phyloP scores from a whole-genome alignment of 2,329 filamentous ascomycete genomes.

The Alternaria sp. region DNA sequence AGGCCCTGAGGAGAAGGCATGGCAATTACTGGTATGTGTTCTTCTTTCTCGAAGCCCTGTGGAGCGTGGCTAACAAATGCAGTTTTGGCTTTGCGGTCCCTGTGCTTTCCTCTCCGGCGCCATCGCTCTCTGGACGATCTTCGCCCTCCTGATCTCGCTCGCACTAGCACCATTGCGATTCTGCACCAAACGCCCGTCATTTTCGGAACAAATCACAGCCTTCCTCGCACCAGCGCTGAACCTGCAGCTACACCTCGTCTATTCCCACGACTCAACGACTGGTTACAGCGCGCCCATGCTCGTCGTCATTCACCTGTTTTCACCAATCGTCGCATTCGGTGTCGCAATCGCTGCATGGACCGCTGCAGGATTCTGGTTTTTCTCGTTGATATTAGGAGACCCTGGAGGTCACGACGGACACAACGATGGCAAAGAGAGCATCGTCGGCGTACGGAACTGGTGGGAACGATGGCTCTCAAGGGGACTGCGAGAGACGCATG shows the following conservation, averaged over 20 bases:
- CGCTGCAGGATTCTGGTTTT: slow-evolving; percentile 67
- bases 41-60: neutral
- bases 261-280: slow-evolving; percentile 48
- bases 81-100: slow-evolving; percentile 62
- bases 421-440: slow-evolving; percentile 66
- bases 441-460: slow-evolving; percentile 63
- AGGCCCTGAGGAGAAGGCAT: slow-evolving; percentile 52
- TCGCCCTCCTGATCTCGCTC: slow-evolving; percentile 56
- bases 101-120: slow-evolving; percentile 61
- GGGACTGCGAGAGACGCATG: slow-evolving; percentile 33
- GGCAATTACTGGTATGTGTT: slow-evolving; percentile 50
- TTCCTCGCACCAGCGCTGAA: slow-evolving; percentile 62
- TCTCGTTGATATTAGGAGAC: slow-evolving; percentile 66
- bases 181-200: slow-evolving; percentile 56
- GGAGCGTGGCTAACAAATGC: slow-evolving; percentile 14
- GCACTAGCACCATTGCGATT: slow-evolving; percentile 61
- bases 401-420: slow-evolving; percentile 64
- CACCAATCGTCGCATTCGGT: slow-evolving; percentile 63
- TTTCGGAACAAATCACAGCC: slow-evolving; percentile 58
- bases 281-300: slow-evolving; percentile 53
- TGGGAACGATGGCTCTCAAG: slow-evolving; percentile 65
- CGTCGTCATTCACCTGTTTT: slow-evolving; percentile 60
- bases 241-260: slow-evolving; percentile 57
- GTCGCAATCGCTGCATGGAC: slow-evolving; percentile 65
- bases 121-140: slow-evolving; percentile 60